Conservation (phyloP, 805 yeast genomes). For the Lipomyces orientalis region DNA sequence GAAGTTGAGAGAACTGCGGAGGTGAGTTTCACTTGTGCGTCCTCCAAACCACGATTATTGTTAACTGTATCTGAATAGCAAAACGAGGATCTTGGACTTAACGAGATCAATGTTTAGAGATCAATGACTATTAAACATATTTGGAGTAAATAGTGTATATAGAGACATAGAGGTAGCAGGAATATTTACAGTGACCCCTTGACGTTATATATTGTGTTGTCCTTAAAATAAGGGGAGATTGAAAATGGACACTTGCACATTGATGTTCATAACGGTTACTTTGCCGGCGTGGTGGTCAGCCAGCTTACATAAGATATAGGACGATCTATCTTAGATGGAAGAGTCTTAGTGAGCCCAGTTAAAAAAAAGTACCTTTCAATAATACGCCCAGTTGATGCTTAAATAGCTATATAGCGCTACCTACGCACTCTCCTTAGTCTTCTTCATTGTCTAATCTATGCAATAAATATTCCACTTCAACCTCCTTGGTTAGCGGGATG, state of each 20-base stretch:
- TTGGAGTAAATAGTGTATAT: constrained; percentile 3
- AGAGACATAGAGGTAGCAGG: not conserved
- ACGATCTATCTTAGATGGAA: too few species aligned
- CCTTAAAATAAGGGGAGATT: not conserved
- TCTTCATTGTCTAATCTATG: constrained; percentile 68
- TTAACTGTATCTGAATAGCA: constrained; percentile 48
- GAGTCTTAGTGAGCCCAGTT: too few species aligned
- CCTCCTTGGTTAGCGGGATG: constrained; percentile 93
- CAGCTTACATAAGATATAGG: too few species aligned
- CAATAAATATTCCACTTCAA: constrained; percentile 88
- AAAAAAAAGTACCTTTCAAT: not conserved
- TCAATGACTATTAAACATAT: not conserved
- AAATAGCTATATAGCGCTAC: not conserved
- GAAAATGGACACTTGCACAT: not conserved
- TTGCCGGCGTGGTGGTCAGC: not conserved
- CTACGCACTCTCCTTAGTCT: not conserved
- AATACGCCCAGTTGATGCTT: not conserved
- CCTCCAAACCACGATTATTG: not conserved
- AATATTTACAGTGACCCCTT: not conserved
- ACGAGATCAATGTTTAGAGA: constrained; percentile 47
- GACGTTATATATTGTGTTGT: not conserved
- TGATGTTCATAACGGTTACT: not conserved
- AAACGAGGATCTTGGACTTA: constrained; percentile 88
- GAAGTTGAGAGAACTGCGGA: constrained; percentile 87
- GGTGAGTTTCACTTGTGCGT: not conserved